Conservation (phyloP, 129 eudicot species). For the Pseudognaphalium luteoalbum region DNA sequence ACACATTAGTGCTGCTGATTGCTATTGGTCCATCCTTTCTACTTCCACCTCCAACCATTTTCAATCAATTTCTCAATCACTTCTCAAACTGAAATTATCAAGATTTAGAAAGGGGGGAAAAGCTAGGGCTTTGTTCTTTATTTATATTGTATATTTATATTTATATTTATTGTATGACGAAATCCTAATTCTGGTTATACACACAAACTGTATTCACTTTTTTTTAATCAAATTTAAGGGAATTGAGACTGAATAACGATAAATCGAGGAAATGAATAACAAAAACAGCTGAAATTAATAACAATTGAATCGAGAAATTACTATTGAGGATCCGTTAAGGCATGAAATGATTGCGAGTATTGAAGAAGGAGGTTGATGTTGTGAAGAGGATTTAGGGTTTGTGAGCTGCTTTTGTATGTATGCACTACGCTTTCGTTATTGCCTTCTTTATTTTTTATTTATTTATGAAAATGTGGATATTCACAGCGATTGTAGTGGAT, state of each 20-base stretch:
- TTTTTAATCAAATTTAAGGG: not conserved
- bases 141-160: too few relatives aligned
- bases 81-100: slow-evolving; percentile 13
- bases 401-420: not conserved
- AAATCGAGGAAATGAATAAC: not conserved
- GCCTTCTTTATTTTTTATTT: too few relatives aligned
- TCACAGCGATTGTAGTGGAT: not conserved
- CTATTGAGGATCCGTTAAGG: not conserved
- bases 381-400: not conserved
- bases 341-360: not conserved
- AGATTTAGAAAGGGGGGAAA: not conserved
- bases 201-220: not conserved
- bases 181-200: not conserved
- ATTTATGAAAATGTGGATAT: not conserved
- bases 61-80: slow-evolving; percentile 1
- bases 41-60: slow-evolving; percentile 81
- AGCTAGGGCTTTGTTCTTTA: not conserved
- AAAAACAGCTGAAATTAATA: not conserved
- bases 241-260: not conserved
- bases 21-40: slow-evolving; percentile 68
- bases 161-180: not conserved
- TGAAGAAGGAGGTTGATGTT: not conserved
- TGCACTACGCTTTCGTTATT: not conserved
- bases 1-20: slow-evolving; percentile 72
- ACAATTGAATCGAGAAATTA: not conserved